phyloP scores from a whole-genome alignment of 2,329 filamentous ascomycete species.

The Stylonectria norvegica region DNA sequence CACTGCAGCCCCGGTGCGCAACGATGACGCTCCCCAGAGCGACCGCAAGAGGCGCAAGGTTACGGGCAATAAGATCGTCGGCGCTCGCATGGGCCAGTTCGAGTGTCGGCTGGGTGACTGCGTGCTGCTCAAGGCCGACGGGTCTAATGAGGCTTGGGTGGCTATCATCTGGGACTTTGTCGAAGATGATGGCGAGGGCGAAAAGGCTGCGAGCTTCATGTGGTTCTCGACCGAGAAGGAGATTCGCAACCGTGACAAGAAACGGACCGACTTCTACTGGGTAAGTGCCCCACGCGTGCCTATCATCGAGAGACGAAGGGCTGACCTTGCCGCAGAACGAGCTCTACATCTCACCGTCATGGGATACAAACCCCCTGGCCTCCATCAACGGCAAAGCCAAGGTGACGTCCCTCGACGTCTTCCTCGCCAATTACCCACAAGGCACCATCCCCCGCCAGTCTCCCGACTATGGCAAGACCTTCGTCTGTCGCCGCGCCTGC shows the following conservation, averaged over 20 bases:
- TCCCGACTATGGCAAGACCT: slow-evolving; percentile 77
- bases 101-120: slow-evolving; percentile 78
- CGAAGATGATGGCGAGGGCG: slow-evolving; percentile 60
- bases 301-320: slow-evolving; percentile 3
- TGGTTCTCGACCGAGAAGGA: slow-evolving; percentile 95
- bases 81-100: slow-evolving; percentile 78
- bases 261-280: slow-evolving; percentile 72
- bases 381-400: slow-evolving; percentile 89
- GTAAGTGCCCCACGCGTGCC: slow-evolving; percentile 37
- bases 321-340: slow-evolving; percentile 60
- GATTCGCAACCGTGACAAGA: slow-evolving; percentile 78
- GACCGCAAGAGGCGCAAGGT: slow-evolving; percentile 37
- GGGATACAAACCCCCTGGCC: slow-evolving; percentile 79
- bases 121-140: slow-evolving; percentile 84
- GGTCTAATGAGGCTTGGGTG: slow-evolving; percentile 84
- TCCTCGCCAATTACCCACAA: slow-evolving; percentile 65
- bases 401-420: slow-evolving; percentile 70
- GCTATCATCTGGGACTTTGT: slow-evolving; percentile 82
- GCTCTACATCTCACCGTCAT: slow-evolving; percentile 83
- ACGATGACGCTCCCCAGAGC: slow-evolving; percentile 26
- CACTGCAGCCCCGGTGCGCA: slow-evolving; percentile 30
- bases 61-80: slow-evolving; percentile 58
- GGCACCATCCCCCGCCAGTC: slow-evolving; percentile 72
- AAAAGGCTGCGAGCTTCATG: slow-evolving; percentile 84
- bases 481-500: slow-evolving; percentile 84